Base-by-base conservation (phyloP, 169 alveolate genomes). In the Plasmodium gaboni region DNA sequence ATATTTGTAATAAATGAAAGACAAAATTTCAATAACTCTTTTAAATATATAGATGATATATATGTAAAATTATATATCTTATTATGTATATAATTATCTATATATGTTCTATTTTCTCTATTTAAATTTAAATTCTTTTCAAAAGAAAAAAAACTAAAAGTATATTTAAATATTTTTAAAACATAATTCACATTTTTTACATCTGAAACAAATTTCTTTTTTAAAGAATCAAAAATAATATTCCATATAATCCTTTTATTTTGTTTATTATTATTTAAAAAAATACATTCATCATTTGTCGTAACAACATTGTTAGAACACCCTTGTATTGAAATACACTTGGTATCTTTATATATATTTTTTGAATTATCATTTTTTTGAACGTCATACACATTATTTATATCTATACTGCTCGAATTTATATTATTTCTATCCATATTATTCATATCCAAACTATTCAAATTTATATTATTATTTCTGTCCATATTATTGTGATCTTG, bases 101-200 rank as follows among this genome's bases (percentile, higher is more conserved):
- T 38, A 38, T 38, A 38, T 5, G 46, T 38, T 17, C 70, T 24
- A 13, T 22, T 32, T 0, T 46, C 59, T 55, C 15, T 32, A 9
- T 67, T 68, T 53, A 57, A 48, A 19, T 12, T 12, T 32, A 68
- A 28, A 12, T 83, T 67, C 44, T 68, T 83, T 17, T 83, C 85
- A 38, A 83, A 68, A 22, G 69, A 61, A 44, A 83, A 83, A 83
- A 83, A 83, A 59, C 73, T 68, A 48, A 83, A 83, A 57, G 73
- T 42, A 15, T 28, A 83, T 32, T 68, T 83, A 13, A 83, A 83
- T 8, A 83, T 55, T 68, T 83, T 83, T 67, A 83, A 53, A 19
- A 83, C 69, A 8, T 83, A 83, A 55, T 83, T 83, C 32, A 83
- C 83, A 83, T 68, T 83, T 83, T 83, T 83, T 15, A 42, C 22